Base-by-base conservation (phyloP, 1,139 yeast genomes). In the Yamadazyma diospyri region DNA sequence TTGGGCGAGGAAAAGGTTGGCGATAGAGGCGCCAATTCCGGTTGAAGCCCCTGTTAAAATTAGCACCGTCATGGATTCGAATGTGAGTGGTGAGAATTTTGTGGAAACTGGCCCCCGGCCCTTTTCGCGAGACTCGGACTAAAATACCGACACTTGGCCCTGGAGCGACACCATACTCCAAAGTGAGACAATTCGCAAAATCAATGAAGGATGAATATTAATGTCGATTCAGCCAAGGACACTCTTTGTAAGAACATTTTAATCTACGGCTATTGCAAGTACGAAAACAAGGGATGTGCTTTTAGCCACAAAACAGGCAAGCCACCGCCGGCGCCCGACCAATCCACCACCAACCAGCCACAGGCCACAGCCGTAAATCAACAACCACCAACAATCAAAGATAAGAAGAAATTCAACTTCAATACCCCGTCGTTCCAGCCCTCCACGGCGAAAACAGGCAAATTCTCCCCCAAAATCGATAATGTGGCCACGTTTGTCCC, bases 181-280 rank as follows among this genome's bases (percentile, higher is more conserved):
- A n/a, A n/a, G n/a, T 9, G 9, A 9, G 9, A 18, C 9, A 18
- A 9, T 18, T 18, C 9, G 8, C 8, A 6, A 18, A 7, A 18
- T 18, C 9, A 18, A 7, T 18, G 20, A 29, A 19, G n/a, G 18
- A 68, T 67, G 72, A 67, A 67, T 47, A 63, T 68, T 41, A 67
- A 68, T 50, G 54, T 63, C 33, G 73, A 68, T 36, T 53, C 66
- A 67, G 89, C 94, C 6, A 80, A 76, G 56, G 86, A 81, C 45
- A 81, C 87, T 24, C 88, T 84, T 38, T 87, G 97, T 60, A 74
- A 92, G 55, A 87, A 87, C 53, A 80, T 87, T 37, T 75, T 81
- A 33, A 85, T 86, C 30, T 88, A 86, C 60, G 97, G 96, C 7
- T 86, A 75, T 50, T 88, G 97, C 65, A 86, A 86, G 57, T 87